Base-by-base conservation (phyloP, 768 basidiomycete genomes). In the Xanthoconium purpureum region DNA sequence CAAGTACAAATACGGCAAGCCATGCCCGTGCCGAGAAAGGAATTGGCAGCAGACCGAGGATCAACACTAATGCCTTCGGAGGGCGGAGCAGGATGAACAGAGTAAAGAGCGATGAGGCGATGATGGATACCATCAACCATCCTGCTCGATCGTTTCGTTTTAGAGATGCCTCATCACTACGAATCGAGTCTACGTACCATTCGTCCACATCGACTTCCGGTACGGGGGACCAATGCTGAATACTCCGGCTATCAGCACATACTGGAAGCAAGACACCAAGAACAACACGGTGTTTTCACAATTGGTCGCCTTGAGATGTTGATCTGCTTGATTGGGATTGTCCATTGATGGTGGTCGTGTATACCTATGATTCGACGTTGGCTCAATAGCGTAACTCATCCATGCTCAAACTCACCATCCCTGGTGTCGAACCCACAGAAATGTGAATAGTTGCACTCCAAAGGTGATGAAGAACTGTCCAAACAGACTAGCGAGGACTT, bases 161-260 rank as follows among this genome's bases (percentile, higher is more conserved):
- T 2, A 45, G 47, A 52, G 37, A 51, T 14, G 24, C 24, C 8
- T 11, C 8, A 38, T 39, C 51, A 54, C 37, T 48, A 38, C 36
- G 2, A 52, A 38, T 38, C 36, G 14, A 24, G 7, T 18, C 51
- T 43, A 68, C 84, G 54, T 67, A 95, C 95, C 84, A 67, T 99
- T 99, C 15, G 94, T 91, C 84, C 89, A 94, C 81, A 98, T 91
- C 28, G 94, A 82, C 72, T 91, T 89, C 48, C 97, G 84, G 72
- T 96, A 99, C 5, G 97, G 97, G 4, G 95, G 95, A 0, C 97
- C 97, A 62, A 98, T 97, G 69, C 92, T 96, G 75, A 98, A 99
- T 1, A 98, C 94, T 0, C 88, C 96, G 13, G 96, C 97, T 9
- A 97, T 91, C 47, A 98, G 78, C 66, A 98, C 92, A 71, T 99